Percentiles rank a stretch among this genome's conserved stretches.
These are phyloP conservation scores for Plectosphaerella plurivora DNA, from an alignment of 2,329 filamentous ascomycete species.

Conservation along the genomic window DNA sequence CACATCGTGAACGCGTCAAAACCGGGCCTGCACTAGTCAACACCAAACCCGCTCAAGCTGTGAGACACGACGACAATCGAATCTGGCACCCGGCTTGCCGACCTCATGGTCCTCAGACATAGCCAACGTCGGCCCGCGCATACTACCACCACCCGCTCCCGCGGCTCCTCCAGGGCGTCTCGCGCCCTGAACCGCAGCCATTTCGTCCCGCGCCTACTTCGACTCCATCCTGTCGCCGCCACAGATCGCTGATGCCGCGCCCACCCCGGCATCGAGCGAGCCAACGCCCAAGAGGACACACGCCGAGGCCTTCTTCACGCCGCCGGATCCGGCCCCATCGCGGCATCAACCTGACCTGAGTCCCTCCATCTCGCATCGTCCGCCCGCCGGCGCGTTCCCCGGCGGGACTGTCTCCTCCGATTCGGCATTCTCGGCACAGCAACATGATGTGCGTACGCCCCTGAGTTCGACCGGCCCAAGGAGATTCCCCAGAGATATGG, in stretches of 20 bases:
- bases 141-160: no score
- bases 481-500: slow-evolving; percentile 36
- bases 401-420: slow-evolving; percentile 5
- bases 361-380: slow-evolving; percentile 17
- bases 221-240: slow-evolving; percentile 46
- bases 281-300: slow-evolving; percentile 30
- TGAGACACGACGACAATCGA: no score
- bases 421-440: slow-evolving; percentile 8
- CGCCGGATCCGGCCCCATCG: slow-evolving; percentile 19
- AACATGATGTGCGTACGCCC: slow-evolving; percentile 21
- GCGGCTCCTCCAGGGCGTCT: background rate
- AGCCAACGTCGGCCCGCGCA: no score
- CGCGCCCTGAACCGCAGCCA: slow-evolving; percentile 33
- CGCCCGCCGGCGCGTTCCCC: slow-evolving; percentile 14
- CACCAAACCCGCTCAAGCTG: no score
- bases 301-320: slow-evolving; percentile 28
- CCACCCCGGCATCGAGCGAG: slow-evolving; percentile 22
- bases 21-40: no score
- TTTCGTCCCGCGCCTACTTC: slow-evolving; percentile 46
- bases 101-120: no score
- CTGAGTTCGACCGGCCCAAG: slow-evolving; percentile 14
- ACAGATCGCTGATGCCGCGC: slow-evolving; percentile 31
- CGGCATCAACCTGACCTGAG: background rate
- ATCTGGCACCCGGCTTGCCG: no score
- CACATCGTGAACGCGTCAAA: no score